phyloP scores from a whole-genome alignment of 306 rosid genomes.

The Lagenaria siceraria region DNA sequence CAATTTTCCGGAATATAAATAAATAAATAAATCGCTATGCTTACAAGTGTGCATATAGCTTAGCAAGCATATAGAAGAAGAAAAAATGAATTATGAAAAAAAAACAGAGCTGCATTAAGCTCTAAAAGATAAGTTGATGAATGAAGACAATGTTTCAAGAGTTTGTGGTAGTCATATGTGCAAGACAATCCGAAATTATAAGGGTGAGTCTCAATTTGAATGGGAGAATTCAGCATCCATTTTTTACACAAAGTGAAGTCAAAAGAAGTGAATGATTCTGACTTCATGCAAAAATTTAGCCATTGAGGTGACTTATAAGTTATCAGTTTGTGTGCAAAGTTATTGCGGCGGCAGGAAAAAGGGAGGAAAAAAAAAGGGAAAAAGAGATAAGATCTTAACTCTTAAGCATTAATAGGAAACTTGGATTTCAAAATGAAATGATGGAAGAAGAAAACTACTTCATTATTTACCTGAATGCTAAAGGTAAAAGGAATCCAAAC shows the following conservation, averaged over 20 bases:
- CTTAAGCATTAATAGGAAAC: background rate
- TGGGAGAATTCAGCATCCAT: background rate
- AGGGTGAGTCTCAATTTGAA: background rate
- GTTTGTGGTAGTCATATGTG: background rate
- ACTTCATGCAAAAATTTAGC: background rate
- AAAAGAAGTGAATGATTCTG: background rate
- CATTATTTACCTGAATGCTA: conserved; percentile 54
- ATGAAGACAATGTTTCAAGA: background rate
- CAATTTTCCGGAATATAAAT: background rate
- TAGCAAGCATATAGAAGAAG: background rate
- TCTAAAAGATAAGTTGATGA: background rate
- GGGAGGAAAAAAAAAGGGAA: too few relatives aligned
- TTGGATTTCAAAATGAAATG: background rate
- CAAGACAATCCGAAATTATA: background rate
- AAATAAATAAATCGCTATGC: background rate
- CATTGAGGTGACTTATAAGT: background rate
- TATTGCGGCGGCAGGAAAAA: background rate
- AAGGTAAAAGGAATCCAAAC: conserved; percentile 97
- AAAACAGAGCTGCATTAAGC: background rate
- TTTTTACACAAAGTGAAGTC: background rate
- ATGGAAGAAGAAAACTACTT: background rate
- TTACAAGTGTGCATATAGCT: background rate
- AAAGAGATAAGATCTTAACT: background rate
- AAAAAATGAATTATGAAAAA: background rate
- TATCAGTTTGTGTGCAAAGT: too few relatives aligned